A percentile compares a stretch with the other conserved stretches of the same genome.
These are phyloP conservation scores for Pythium aquatile DNA, from an alignment of 352 stramenopile genomes.

Conservation along the genomic window DNA sequence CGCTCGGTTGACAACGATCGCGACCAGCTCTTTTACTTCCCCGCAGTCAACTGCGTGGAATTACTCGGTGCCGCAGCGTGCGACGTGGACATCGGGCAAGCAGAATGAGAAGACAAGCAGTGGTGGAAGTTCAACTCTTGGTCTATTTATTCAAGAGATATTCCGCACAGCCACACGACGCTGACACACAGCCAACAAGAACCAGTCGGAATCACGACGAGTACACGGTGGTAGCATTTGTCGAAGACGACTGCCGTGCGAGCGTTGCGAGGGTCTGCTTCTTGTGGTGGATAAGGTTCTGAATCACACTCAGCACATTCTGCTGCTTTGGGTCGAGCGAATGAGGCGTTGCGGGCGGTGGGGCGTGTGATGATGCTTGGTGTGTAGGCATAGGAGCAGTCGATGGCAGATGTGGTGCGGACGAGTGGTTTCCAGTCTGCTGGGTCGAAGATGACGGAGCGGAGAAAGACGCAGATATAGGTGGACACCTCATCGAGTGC, in stretches of 20 bases:
- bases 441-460: not conserved
- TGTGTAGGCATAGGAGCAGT: constrained; percentile 7
- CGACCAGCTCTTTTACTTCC: constrained; percentile 73
- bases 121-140: not conserved
- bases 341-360: constrained; percentile 1
- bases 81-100: constrained; percentile 42
- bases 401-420: not conserved
- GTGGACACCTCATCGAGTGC: not conserved
- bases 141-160: constrained; percentile 7
- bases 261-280: constrained; percentile 62
- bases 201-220: constrained; percentile 19
- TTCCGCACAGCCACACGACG: not conserved
- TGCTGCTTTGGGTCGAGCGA: constrained; percentile 56
- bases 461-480: not conserved
- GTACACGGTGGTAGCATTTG: constrained; percentile 25
- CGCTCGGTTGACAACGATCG: constrained; percentile 46
- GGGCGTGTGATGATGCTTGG: not conserved
- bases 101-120: constrained; percentile 10
- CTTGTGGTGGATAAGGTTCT: constrained; percentile 81
- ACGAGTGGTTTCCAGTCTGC: not conserved
- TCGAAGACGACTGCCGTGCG: constrained; percentile 27
- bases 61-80: constrained; percentile 55
- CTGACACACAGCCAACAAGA: not conserved
- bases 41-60: constrained; percentile 75
- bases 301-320: constrained; percentile 69